Base-by-base conservation (phyloP, 495 filamentous ascomycete genomes). In the Penicillium mononematosum region DNA sequence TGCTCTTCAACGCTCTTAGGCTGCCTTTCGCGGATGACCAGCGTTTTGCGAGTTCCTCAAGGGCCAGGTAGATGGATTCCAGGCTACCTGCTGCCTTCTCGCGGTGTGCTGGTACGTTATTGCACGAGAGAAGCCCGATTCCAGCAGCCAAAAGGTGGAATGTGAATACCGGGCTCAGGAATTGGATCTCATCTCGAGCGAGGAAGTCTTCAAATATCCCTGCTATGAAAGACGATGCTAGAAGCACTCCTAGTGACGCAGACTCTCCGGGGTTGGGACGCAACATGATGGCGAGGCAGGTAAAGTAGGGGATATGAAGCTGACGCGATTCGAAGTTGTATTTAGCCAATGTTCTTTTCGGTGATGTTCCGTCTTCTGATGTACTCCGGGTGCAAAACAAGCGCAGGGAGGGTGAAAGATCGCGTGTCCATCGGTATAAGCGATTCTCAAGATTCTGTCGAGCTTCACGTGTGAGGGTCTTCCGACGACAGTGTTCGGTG, bases 151-250 rank as follows among this genome's bases (percentile, higher is more conserved):
- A 45, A 24, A 65, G 49, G 42, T 68, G 56, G 22, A 68, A 68
- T 16, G 65, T 68, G 56, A 68, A 68, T 9, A 68, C 63, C 1
- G 65, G 61, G 16, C 60, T 58, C 14, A 68, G 27, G 11, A 56
- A 66, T 38, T 66, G 63, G 17, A 66, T 52, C 50, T 68, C 65
- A 43, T 68, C 65, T 45, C 65, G 49, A 24, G 65, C 65, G 0
- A 68, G 60, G 31, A 68, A 68, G 27, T 68, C 65, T 55, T 68
- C 65, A 25, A 63, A 66, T 4, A 68, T 66, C 3, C 59, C 58
- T 9, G 60, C 65, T 6, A 68, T 32, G 22, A 63, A 58, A 5
- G 65, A 66, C 0, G 65, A 63, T 27, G 65, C 63, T 12, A 68
- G 55, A 11, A 64, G 50, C 19, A 58, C 50, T 16, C 58, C 62